A percentile compares a stretch with the other conserved stretches of the same genome.
These are phyloP conservation scores for Leptodontidium sp. DNA, from an alignment of 2,329 filamentous ascomycete species.

Conservation along the genomic window DNA sequence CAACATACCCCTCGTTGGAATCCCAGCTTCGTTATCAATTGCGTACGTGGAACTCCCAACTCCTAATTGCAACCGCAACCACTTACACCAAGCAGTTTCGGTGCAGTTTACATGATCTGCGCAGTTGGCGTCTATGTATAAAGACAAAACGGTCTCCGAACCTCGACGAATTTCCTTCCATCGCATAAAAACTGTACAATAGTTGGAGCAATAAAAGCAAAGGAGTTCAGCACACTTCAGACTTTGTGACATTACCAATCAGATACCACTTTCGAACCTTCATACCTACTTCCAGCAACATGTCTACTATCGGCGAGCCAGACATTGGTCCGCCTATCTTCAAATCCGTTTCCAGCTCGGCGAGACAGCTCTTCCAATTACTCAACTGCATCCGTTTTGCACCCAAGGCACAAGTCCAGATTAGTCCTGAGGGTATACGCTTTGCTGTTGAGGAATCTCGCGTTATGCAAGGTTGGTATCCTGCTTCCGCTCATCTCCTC, in stretches of 20 bases:
- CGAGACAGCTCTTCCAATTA: slow-evolving; percentile 74
- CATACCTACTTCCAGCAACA: slow-evolving; percentile 29
- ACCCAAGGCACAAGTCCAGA: slow-evolving; percentile 69
- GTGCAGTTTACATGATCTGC: slow-evolving; percentile 98
- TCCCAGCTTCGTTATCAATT: slow-evolving; percentile 88
- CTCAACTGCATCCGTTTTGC: slow-evolving; percentile 66
- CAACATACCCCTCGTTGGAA: slow-evolving; percentile 78
- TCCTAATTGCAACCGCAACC: background rate
- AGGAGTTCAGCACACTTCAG: slow-evolving; percentile 32
- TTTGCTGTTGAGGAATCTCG: slow-evolving; percentile 89
- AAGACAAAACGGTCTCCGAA: slow-evolving; percentile 33
- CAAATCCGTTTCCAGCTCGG: slow-evolving; percentile 79
- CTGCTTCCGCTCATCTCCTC: background rate
- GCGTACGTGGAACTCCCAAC: slow-evolving; percentile 68
- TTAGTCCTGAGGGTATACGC: slow-evolving; percentile 84
- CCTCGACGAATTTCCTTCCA: slow-evolving; percentile 38
- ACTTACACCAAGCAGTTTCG: slow-evolving; percentile 68
- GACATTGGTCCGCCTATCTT: slow-evolving; percentile 62
- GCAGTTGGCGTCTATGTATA: slow-evolving; percentile 98
- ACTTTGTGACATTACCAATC: slow-evolving; percentile 35
- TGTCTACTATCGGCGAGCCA: slow-evolving; percentile 42
- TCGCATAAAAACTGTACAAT: slow-evolving; percentile 45
- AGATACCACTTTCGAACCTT: slow-evolving; percentile 18
- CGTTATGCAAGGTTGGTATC: slow-evolving; percentile 82
- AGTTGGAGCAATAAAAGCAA: slow-evolving; percentile 45